Percentiles rank a stretch among this genome's conserved stretches.
Conservation (phyloP, 2,329 filamentous ascomycete genomes). For the Epichloe scottii region DNA sequence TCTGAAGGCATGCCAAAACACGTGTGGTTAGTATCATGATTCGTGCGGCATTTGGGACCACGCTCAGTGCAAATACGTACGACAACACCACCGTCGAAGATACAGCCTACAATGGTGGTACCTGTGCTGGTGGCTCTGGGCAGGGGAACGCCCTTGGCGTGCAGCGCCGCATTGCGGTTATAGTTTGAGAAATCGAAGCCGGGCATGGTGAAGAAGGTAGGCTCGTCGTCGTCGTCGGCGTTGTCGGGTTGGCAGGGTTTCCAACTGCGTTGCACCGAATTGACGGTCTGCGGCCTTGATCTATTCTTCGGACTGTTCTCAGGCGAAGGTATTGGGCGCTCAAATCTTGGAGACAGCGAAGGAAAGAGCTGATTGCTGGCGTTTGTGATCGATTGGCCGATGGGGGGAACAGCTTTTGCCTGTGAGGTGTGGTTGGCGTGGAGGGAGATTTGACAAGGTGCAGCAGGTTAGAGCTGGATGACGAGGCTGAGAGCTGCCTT, state of each 20-base stretch:
- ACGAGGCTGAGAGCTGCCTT: slow-evolving; percentile 44
- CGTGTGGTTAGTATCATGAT: background rate
- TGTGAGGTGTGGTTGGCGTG: slow-evolving; percentile 9
- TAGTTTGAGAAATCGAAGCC: slow-evolving; percentile 99
- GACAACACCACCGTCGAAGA: slow-evolving; percentile 93
- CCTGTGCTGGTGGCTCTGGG: slow-evolving; percentile 97
- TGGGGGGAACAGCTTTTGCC: background rate
- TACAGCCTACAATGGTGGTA: slow-evolving; percentile 96
- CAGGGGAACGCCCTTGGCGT: slow-evolving; percentile 83
- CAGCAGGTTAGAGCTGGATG: slow-evolving; percentile 29
- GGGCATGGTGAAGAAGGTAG: slow-evolving; percentile 51
- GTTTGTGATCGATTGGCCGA: background rate
- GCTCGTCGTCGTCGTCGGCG: slow-evolving; percentile 3
- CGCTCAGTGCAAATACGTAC: slow-evolving; percentile 35
- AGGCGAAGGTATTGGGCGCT: background rate
- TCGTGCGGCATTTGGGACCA: background rate
- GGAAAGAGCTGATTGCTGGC: background rate
- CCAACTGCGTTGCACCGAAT: slow-evolving; percentile 1
- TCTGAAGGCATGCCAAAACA: slow-evolving; percentile 35
- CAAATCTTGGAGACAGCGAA: background rate
- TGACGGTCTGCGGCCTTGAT: background rate
- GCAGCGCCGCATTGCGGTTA: slow-evolving; percentile 94
- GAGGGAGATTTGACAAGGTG: slow-evolving; percentile 2
- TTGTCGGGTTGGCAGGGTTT: background rate
- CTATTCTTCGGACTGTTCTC: background rate